These are phyloP conservation scores for Pelargonium cotyledonis DNA, from an alignment of 441 rosid species.

Conservation along the genomic window DNA sequence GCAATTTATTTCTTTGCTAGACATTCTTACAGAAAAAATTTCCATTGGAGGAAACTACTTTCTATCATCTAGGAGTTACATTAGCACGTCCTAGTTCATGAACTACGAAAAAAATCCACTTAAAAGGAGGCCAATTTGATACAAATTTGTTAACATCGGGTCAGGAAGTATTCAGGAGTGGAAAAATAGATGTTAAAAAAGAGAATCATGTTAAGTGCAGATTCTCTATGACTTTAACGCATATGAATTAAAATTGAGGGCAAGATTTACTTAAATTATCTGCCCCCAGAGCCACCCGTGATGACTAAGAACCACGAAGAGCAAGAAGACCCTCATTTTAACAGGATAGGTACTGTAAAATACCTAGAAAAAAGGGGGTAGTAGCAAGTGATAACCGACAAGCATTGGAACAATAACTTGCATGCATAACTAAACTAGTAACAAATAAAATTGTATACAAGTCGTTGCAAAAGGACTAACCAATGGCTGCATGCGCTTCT, in stretches of 20 bases:
- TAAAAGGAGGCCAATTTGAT: neutral
- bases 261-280: too few species aligned
- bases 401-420: neutral
- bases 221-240: neutral
- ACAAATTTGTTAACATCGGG: neutral
- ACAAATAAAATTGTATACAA: neutral
- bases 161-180: neutral
- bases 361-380: neutral
- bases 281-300: neutral
- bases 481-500: slow-evolving; percentile 62
- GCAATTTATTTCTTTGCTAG: neutral
- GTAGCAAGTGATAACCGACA: neutral
- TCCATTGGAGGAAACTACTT: neutral
- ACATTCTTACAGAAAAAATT: neutral
- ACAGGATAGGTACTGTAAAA: neutral
- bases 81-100: too few species aligned
- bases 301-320: neutral
- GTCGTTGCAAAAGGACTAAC: slow-evolving; percentile 21
- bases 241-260: neutral
- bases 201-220: neutral
- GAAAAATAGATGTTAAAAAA: neutral
- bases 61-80: too few species aligned
- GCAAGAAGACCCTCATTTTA: neutral
- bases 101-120: neutral
- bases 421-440: too few species aligned